Evolutionary conservation across 192 early-diverging fungal species (phyloP).

Genomic region (Umbelopsis ramanniana): DNA sequence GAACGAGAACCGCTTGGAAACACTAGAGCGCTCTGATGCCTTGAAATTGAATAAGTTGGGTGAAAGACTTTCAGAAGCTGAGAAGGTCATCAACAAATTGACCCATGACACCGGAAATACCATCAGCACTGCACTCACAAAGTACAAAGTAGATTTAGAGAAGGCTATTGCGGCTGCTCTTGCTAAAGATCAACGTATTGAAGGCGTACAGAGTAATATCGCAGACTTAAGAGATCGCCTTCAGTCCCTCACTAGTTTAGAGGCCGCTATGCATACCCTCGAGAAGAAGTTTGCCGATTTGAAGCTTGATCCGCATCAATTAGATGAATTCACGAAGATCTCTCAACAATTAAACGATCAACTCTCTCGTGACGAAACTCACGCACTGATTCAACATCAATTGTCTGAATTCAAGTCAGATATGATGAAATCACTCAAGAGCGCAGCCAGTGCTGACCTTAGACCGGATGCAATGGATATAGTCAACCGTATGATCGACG

Average conservation of each 20-base stretch:
- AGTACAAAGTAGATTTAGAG: not conserved
- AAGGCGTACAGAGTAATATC: not conserved
- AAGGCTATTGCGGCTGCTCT: not conserved
- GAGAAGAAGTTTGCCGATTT: not conserved
- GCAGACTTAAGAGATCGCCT: not conserved
- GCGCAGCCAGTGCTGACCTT: not conserved
- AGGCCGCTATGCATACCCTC: not conserved
- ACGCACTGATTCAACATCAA: not conserved
- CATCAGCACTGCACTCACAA: not conserved
- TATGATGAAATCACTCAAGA: not conserved
- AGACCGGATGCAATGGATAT: slow-evolving; percentile 21
- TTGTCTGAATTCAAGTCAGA: not conserved
- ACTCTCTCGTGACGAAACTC: not conserved
- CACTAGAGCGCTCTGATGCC: not conserved
- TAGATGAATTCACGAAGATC: not conserved
- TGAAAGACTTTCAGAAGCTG: not conserved
- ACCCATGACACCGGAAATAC: not conserved
- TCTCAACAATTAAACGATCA: not conserved
- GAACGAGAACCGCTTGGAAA: slow-evolving; percentile 7
- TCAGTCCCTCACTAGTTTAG: not conserved
- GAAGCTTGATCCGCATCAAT: not conserved
- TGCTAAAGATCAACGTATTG: not conserved
- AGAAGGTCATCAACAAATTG: not conserved
- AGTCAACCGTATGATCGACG: slow-evolving; percentile 58
- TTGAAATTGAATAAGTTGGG: not conserved